Conservation (phyloP, 2,329 filamentous ascomycete genomes). For the Arthrobotrys megalospora region DNA sequence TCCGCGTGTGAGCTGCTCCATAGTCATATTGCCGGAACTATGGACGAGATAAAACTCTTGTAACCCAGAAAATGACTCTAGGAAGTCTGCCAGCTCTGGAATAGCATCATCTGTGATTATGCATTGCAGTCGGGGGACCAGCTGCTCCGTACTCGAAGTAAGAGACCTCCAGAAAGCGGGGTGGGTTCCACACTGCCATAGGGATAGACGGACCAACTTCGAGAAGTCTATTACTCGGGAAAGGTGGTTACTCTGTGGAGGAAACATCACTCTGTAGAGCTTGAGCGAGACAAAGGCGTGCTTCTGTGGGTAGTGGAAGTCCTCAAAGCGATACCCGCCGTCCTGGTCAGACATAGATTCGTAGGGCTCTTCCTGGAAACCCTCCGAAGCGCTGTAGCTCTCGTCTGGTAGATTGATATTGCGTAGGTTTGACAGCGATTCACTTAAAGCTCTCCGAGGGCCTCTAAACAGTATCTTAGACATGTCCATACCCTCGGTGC, state of each 20-base stretch:
- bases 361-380: conserved; percentile 59
- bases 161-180: conserved; percentile 59
- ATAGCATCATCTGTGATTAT: conserved; percentile 61
- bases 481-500: conserved; percentile 60
- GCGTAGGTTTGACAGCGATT: conserved; percentile 54
- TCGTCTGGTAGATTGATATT: conserved; percentile 60
- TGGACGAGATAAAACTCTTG: conserved; percentile 61
- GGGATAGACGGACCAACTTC: conserved; percentile 53
- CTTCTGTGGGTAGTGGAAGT: conserved; percentile 60
- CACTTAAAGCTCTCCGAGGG: conserved; percentile 47
- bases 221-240: conserved; percentile 59
- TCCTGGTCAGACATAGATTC: conserved; percentile 58
- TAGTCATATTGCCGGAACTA: conserved; percentile 60
- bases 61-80: conserved; percentile 57
- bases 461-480: conserved; percentile 60
- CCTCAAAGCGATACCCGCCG: conserved; percentile 53
- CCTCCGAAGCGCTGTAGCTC: conserved; percentile 60
- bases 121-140: conserved; percentile 56
- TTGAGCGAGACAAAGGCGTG: conserved; percentile 60
- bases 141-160: conserved; percentile 54
- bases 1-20: conserved; percentile 56
- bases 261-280: conserved; percentile 61
- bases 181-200: conserved; percentile 60
- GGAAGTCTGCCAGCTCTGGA: conserved; percentile 58
- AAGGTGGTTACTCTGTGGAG: conserved; percentile 59